A percentile compares a stretch with the other conserved stretches of the same genome.
phyloP scores from a whole-genome alignment of 306 rosid genomes.

The Cicer arietinum region DNA sequence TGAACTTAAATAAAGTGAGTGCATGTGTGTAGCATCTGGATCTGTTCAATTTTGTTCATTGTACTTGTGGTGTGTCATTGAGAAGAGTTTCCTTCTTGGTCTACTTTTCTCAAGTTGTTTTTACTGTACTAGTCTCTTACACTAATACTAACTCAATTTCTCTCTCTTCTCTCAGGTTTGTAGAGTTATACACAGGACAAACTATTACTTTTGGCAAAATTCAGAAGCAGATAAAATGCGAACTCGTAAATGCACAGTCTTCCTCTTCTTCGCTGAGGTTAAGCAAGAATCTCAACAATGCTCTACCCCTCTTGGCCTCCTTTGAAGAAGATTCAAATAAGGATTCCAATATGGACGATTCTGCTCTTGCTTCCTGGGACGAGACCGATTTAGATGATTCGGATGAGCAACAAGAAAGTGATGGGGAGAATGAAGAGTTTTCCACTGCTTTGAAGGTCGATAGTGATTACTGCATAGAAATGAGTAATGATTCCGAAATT shows the following conservation, averaged over 20 bases:
- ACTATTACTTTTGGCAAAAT: slow-evolving; percentile 70
- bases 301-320: slow-evolving; percentile 38
- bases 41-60: slow-evolving; percentile 12
- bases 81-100: background rate
- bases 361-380: slow-evolving; percentile 46
- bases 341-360: slow-evolving; percentile 39
- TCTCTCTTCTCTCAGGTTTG: slow-evolving; percentile 58
- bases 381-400: slow-evolving; percentile 51
- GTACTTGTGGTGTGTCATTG: slow-evolving; percentile 23
- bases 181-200: slow-evolving; percentile 64
- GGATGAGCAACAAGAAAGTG: slow-evolving; percentile 45
- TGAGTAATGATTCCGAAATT: slow-evolving; percentile 40
- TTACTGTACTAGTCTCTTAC: slow-evolving; percentile 30
- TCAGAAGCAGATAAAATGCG: slow-evolving; percentile 81
- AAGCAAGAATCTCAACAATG: slow-evolving; percentile 9
- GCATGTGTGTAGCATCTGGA: slow-evolving; percentile 11
- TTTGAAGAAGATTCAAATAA: slow-evolving; percentile 44
- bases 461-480: slow-evolving; percentile 42
- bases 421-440: slow-evolving; percentile 45
- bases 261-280: slow-evolving; percentile 45
- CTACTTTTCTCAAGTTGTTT: slow-evolving; percentile 23
- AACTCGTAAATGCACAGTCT: slow-evolving; percentile 51
- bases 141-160: background rate
- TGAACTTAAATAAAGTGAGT: slow-evolving; percentile 29
- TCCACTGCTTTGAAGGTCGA: slow-evolving; percentile 37